Evolutionary conservation across 257 asterid genomes (phyloP), one percentile per base, ranked within the genome.

Genomic region (Solanum sejunctum): DNA sequence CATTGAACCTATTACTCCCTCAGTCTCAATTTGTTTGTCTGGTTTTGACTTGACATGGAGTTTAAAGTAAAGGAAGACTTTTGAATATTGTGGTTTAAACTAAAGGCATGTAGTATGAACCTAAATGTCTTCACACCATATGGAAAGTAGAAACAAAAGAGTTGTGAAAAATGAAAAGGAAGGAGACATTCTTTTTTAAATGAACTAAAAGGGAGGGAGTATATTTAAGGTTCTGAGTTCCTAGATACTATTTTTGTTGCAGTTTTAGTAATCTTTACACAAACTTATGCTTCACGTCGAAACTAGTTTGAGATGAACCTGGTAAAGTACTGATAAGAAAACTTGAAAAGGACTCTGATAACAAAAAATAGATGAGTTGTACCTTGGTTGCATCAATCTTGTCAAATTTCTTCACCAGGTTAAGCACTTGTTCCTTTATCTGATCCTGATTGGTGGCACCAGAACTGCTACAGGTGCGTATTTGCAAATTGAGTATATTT

Each of bases 361-460:
- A 69, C 47, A 23, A 51, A 77, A 51, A 51, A 26, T 75, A 52
- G 60, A 75, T 23, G 23, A 54, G 39, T 47, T 18, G 43, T 82
- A 93, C 96, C 97, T 88, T 91, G 28, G 89, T 85, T 80, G 94
- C 87, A 73, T 93, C 94, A 67, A 87, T 89, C 58, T 88, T 88
- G 88, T 87, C 90, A 70, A 89, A 93, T 88, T 90, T 93, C 94
- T 93, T 92, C 55, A 93, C 96, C 89, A 93, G 88, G 66, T 60
- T 36, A 85, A 92, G 86, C 23, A 93, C 96, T 60, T 90, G 91
- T 83, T 88, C 90, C 87, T 89, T 81, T 84, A 92, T 88, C 84
- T 89, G 89, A 81, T 91, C 94, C 71, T 85, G 86, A 85, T 83
- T 15, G 52, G 78, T 78, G 87, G 61, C 84, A 45, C 90, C 81